Percentiles rank a stretch among this genome's conserved stretches.
Conservation (phyloP, 108 stramenopile species). For the Skeletonema tropicum region DNA sequence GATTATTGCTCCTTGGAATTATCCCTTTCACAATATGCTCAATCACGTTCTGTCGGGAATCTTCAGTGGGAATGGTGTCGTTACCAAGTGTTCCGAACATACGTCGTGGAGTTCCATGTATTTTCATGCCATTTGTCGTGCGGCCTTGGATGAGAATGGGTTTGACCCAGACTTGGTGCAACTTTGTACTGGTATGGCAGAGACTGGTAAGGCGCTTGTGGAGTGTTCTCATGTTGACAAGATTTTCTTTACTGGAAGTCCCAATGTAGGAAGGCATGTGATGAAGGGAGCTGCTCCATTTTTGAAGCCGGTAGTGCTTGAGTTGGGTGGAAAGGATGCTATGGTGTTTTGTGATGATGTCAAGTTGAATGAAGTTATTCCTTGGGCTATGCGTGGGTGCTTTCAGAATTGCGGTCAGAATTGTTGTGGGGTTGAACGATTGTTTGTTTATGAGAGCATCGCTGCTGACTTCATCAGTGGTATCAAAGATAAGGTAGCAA, state of each 20-base stretch:
- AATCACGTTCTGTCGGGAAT: slow-evolving; percentile 97
- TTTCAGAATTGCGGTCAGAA: slow-evolving; percentile 98
- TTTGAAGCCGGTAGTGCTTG: slow-evolving; percentile 97
- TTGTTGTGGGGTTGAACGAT: slow-evolving; percentile 97
- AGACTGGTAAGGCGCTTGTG: slow-evolving; percentile 93
- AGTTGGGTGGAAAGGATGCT: slow-evolving; percentile 99
- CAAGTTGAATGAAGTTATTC: slow-evolving; percentile 73
- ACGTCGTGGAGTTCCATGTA: slow-evolving; percentile 90
- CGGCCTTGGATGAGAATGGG: slow-evolving; percentile 87
- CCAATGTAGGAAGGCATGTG: slow-evolving; percentile 92
- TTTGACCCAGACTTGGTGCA: slow-evolving; percentile 93
- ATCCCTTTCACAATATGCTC: slow-evolving; percentile 97
- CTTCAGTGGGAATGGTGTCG: slow-evolving; percentile 97
- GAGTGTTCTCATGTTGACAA: slow-evolving; percentile 91
- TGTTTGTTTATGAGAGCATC: slow-evolving; percentile 95
- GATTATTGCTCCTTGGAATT: slow-evolving; percentile 99
- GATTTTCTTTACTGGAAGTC: slow-evolving; percentile 98
- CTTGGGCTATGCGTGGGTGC: slow-evolving; percentile 94
- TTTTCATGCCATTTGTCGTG: slow-evolving; percentile 79
- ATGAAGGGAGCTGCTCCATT: slow-evolving; percentile 86
- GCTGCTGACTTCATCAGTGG: slow-evolving; percentile 72
- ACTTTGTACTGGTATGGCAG: slow-evolving; percentile 91
- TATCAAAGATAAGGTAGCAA: slow-evolving; percentile 60
- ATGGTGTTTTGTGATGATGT: slow-evolving; percentile 97
- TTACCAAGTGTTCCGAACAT: slow-evolving; percentile 96